Base-by-base conservation (phyloP, 2,329 filamentous ascomycete genomes). In the Thielaviopsis punctulata region DNA sequence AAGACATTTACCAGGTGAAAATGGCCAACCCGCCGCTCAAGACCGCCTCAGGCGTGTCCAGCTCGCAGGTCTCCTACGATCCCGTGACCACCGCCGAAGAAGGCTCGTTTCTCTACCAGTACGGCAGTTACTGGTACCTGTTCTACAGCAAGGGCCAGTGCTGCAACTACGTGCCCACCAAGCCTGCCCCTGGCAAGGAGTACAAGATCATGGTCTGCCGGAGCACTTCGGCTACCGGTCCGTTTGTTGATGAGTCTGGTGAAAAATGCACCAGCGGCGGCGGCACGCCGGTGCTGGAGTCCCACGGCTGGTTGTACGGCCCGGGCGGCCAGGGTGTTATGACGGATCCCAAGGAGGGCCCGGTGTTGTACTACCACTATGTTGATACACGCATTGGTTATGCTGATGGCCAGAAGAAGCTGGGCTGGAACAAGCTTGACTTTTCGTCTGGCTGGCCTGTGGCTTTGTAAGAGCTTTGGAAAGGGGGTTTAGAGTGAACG, bases 191-290 rank as follows among this genome's bases (percentile, higher is more conserved):
- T 0, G 80, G 79, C 3, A 65, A 66, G n/a, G 80, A 83, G 63
- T 84, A 84, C 62, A 75, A 74, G 61, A 79, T 84, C 61, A 73
- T 73, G 59, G 77, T 81, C 23, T 84, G 80, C 65, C 66, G 78
- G n/a, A 76, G 73, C 3, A 67, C 62, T 1, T 68, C 64, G 6
- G 68, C 72, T 4, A 75, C 67, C 1, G 69, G 76, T 0, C 66
- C 66, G 1, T 85, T 78, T 59, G 75, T 73, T 23, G 80, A 84
- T 58, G 64, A 70, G 52, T 61, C 60, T 48, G 79, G 79, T 1
- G 65, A 60, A 15, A 64, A 68, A 27, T 83, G 79, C 1, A 72
- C 74, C 56, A 65, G 66, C 1, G 77, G 80, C 55, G 80, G 80
- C 8, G 81, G 81, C 1, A 80, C 75, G 0, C 65, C 75, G 3